Conservation (phyloP, 2,329 filamentous ascomycete genomes). For the Trichoderma aggressivum region DNA sequence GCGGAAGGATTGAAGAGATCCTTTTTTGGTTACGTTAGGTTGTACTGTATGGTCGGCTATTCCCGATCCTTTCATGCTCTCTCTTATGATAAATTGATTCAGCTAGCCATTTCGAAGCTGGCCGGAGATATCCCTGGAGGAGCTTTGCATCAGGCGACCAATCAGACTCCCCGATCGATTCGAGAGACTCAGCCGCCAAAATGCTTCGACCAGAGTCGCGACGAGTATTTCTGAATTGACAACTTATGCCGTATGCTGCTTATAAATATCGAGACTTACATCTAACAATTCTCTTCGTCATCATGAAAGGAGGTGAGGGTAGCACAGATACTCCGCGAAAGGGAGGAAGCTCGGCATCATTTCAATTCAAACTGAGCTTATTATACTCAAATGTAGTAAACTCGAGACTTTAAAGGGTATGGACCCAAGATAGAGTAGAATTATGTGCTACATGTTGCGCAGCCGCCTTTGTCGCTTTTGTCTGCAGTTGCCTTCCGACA, state of each 20-base stretch:
- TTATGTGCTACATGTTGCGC: not conserved
- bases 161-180: not conserved
- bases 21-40: not conserved
- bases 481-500: not conserved
- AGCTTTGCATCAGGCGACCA: not conserved
- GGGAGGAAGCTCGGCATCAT: not conserved
- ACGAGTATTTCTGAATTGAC: not conserved
- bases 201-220: not conserved
- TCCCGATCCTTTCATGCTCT: not conserved
- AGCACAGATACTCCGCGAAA: not conserved
- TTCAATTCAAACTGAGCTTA: too few relatives aligned
- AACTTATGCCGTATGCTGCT: not conserved
- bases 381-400: too few relatives aligned
- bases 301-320: not conserved
- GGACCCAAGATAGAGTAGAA: not conserved
- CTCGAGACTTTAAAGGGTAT: too few relatives aligned
- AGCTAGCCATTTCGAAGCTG: not conserved
- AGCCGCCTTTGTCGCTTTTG: too few relatives aligned
- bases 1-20: not conserved
- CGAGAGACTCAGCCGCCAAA: not conserved
- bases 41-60: not conserved
- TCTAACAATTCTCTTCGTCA: not conserved
- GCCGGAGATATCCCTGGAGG: not conserved
- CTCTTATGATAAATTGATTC: not conserved
- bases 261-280: not conserved